Conservation (phyloP, 345 rosid genomes). For the Gossypium ekmanianum region DNA sequence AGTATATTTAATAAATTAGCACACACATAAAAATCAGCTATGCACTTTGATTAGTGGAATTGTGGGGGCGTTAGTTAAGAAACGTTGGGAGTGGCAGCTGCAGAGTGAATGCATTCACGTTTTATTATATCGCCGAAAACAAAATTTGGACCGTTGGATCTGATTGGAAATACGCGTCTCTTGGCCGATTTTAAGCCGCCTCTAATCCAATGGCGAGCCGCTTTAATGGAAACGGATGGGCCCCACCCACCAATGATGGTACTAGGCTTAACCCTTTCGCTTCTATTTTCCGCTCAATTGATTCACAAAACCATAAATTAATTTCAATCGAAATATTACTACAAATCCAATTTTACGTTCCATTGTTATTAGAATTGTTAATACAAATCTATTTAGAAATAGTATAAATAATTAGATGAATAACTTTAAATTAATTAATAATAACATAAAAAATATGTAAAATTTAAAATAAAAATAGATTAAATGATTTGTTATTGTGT, state of each 20-base stretch:
- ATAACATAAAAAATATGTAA: too few relatives aligned
- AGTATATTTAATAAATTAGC: not conserved
- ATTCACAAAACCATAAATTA: too few relatives aligned
- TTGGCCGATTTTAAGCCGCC: not conserved
- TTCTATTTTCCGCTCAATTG: not conserved
- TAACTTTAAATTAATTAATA: too few relatives aligned
- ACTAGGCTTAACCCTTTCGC: constrained; percentile 2
- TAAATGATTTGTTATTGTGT: too few relatives aligned
- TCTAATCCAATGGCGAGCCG: not conserved
- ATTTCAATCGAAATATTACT: too few relatives aligned
- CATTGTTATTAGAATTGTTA: too few relatives aligned
- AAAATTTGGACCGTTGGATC: not conserved
- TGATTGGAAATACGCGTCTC: constrained; percentile 6
- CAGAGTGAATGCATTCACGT: not conserved
- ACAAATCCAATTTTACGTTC: too few relatives aligned
- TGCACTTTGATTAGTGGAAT: not conserved
- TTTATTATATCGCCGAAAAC: not conserved
- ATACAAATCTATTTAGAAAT: too few relatives aligned
- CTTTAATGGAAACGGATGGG: not conserved
- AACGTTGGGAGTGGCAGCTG: not conserved
- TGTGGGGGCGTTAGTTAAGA: not conserved
- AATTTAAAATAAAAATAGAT: too few relatives aligned
- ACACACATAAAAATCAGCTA: not conserved
- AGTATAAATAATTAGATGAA: too few relatives aligned
- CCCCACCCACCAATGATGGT: constrained; percentile 34